Percentiles rank a stretch among this genome's conserved stretches.
These are phyloP conservation scores for Agrocybe chaxingu DNA, from an alignment of 768 basidiomycete genomes.

Conservation along the genomic window DNA sequence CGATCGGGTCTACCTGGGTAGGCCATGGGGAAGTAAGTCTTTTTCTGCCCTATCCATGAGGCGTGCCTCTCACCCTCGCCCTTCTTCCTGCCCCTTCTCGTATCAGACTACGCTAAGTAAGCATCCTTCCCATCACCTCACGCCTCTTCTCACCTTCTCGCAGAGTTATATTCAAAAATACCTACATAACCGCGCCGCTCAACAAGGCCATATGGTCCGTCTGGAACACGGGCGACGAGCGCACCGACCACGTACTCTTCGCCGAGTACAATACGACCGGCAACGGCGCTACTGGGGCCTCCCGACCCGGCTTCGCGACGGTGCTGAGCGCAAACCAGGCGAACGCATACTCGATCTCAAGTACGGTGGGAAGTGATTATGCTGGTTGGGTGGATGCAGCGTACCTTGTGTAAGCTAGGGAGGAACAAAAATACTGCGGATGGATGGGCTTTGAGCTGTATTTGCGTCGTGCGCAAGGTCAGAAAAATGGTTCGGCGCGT, in stretches of 20 bases:
- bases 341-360: conserved; percentile 35
- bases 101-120: conserved; percentile 40
- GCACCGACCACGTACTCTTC: conserved; percentile 41
- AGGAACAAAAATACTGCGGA: too few species aligned
- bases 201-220: conserved; percentile 43
- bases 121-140: conserved; percentile 4
- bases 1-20: conserved; percentile 38
- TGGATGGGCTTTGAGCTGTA: too few species aligned
- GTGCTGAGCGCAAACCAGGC: conserved; percentile 34
- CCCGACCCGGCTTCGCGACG: conserved; percentile 38
- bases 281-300: conserved; percentile 30
- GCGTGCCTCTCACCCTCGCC: too few species aligned
- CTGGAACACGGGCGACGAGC: conserved; percentile 35
- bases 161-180: conserved; percentile 49
- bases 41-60: not conserved
- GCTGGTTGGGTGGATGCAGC: conserved; percentile 42
- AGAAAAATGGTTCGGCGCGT: too few species aligned
- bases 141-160: not conserved
- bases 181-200: conserved; percentile 35
- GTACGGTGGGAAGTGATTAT: conserved; percentile 44
- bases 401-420: conserved; percentile 27
- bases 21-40: conserved; percentile 44
- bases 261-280: conserved; percentile 46
- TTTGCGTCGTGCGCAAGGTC: too few species aligned
- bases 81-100: not conserved